Evolutionary conservation across 805 yeast species (phyloP), one percentile per base, ranked within the genome.

Genomic region (Saccharomycopsis sp.): DNA sequence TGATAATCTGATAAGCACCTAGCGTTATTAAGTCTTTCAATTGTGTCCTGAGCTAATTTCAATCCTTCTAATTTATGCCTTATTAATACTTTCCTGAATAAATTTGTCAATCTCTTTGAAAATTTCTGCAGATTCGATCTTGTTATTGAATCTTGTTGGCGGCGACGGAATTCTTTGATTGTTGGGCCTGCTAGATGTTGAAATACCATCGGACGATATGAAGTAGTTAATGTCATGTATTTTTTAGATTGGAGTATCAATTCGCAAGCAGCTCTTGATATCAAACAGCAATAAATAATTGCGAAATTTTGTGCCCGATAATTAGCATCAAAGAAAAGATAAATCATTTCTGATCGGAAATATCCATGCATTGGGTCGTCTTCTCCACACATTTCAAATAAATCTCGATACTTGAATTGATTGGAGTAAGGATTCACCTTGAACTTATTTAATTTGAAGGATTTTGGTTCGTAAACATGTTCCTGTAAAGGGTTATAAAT

Each of bases 11-110:
- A 4, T 22, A 33, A 19, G 23, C 11, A 22, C 14, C 26, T 23
- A 6, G 42, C 38, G 17, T 29, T 23, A 22, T 44, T 44, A 6
- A 44, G 21, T 24, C 7, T 17, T 17, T 44, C 44, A 29, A 44
- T 44, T 4, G 40, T 28, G n/a, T 3, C 21, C 31, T 40, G 48
- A n/a, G 48, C 48, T 3, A 40, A 9, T 6, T 22, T 17, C 6
- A 40, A 35, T 14, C 44, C 48, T 4, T 4, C 19, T 4, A 39
- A 13, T 31, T 39, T 43, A 21, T 43, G 36, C 9, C 9, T n/a
- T 5, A 36, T 4, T 6, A 33, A 8, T 6, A 20, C 13, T 2
- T 17, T 33, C 14, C 33, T 33, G 2, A 41, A 23, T 7, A 36
- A 7, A 13, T 29, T 24, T 14, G 22, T 32, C 6, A 14, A n/a